phyloP scores from a whole-genome alignment of 257 asterid species.

The Salvia splendens region DNA sequence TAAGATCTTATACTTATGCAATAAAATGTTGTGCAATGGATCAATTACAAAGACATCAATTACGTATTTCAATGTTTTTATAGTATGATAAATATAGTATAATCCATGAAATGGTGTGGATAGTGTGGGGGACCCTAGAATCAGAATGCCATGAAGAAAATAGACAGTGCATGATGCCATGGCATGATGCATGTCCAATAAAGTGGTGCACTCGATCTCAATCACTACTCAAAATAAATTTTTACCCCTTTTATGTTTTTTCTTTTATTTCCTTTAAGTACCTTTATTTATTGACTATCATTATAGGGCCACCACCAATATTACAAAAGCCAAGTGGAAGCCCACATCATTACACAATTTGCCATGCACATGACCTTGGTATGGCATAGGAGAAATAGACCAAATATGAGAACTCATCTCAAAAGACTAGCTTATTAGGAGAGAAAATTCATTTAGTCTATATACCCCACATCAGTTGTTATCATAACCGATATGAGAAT shows the following conservation, averaged over 20 bases:
- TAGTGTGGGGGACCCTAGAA: too few relatives aligned
- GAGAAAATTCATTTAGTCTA: too few relatives aligned
- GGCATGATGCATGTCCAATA: slow-evolving; percentile 76
- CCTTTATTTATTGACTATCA: not conserved
- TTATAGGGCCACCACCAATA: slow-evolving; percentile 34
- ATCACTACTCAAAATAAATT: slow-evolving; percentile 47
- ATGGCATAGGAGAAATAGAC: not conserved
- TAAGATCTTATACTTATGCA: too few relatives aligned
- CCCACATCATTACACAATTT: slow-evolving; percentile 27
- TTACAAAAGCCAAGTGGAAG: slow-evolving; percentile 39
- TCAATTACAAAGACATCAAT: too few relatives aligned
- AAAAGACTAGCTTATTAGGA: too few relatives aligned
- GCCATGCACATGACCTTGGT: slow-evolving; percentile 41
- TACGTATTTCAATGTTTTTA: too few relatives aligned
- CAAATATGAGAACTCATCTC: too few relatives aligned
- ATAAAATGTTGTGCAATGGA: too few relatives aligned
- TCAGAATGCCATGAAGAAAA: slow-evolving; percentile 11
- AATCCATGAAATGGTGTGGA: too few relatives aligned
- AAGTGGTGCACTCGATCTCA: slow-evolving; percentile 58
- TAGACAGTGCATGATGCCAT: slow-evolving; percentile 75
- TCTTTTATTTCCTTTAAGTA: not conserved
- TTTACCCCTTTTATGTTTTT: slow-evolving; percentile 28
- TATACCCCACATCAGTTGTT: too few relatives aligned
- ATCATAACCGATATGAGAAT: too few relatives aligned
- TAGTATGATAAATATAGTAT: too few relatives aligned